Percentiles rank a stretch among this genome's conserved stretches.
These are phyloP conservation scores for Veloboletus limbatus DNA, from an alignment of 1,284 basidiomycete genomes.

Conservation along the genomic window DNA sequence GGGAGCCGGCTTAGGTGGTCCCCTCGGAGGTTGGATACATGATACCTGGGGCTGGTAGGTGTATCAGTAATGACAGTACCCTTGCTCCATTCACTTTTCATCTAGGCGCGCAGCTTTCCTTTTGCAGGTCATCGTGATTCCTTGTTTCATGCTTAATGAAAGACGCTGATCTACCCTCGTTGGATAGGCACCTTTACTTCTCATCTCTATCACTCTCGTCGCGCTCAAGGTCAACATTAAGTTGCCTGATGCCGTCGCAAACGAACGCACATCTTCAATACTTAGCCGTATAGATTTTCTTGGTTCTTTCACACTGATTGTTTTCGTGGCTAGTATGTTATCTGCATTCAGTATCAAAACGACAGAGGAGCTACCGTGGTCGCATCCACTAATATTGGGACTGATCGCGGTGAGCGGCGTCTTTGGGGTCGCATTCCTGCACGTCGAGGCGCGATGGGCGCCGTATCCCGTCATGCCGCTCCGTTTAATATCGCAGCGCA, in stretches of 20 bases:
- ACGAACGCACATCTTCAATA: slow-evolving; percentile 59
- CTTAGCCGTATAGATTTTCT: slow-evolving; percentile 79
- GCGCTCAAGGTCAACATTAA: slow-evolving; percentile 71
- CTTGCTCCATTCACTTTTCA: slow-evolving; percentile 19
- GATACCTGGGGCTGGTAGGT: slow-evolving; percentile 81
- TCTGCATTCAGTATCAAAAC: slow-evolving; percentile 79
- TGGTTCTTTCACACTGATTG: slow-evolving; percentile 77
- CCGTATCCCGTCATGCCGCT: slow-evolving; percentile 85
- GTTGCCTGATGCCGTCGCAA: slow-evolving; percentile 57
- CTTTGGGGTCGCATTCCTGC: slow-evolving; percentile 58
- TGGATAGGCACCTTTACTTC: slow-evolving; percentile 67
- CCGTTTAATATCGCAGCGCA: slow-evolving; percentile 68
- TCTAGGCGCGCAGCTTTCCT: slow-evolving; percentile 30
- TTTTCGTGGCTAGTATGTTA: slow-evolving; percentile 69
- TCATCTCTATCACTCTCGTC: slow-evolving; percentile 68
- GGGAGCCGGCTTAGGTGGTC: slow-evolving; percentile 82
- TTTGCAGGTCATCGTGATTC: slow-evolving; percentile 60
- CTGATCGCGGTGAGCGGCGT: slow-evolving; percentile 58
- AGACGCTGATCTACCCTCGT: slow-evolving; percentile 6
- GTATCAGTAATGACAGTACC: slow-evolving; percentile 5
- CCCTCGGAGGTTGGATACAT: slow-evolving; percentile 85
- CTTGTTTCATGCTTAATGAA: slow-evolving; percentile 54
- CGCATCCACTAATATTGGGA: slow-evolving; percentile 63
- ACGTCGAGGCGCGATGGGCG: slow-evolving; percentile 72
- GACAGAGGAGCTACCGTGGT: slow-evolving; percentile 78